phyloP scores from a whole-genome alignment of 176 grass and related monocot species.

The Echinochloa phyllopogon region DNA sequence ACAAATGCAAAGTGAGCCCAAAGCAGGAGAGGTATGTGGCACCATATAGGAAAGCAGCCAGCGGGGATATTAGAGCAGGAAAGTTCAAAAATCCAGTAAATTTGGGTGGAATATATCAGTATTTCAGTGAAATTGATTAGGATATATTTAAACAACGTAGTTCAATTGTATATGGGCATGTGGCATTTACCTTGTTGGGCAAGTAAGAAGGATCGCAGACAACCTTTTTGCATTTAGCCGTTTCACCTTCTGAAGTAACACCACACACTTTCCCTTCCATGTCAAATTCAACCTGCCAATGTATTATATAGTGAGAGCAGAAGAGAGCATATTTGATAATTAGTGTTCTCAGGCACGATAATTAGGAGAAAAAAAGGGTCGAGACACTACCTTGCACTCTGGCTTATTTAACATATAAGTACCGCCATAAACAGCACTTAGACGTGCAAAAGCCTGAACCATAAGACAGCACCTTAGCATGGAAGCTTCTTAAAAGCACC shows the following conservation, averaged over 20 bases:
- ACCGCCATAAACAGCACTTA: slow-evolving; percentile 97
- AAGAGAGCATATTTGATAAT: slow-evolving; percentile 15
- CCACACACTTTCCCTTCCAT: slow-evolving; percentile 89
- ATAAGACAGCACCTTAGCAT: slow-evolving; percentile 27
- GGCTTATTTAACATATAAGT: slow-evolving; percentile 96
- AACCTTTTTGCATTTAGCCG: slow-evolving; percentile 89
- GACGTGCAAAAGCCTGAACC: slow-evolving; percentile 85
- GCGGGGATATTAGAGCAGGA: background rate
- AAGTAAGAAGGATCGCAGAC: slow-evolving; percentile 98
- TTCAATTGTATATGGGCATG: background rate
- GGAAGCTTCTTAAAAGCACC: slow-evolving; percentile 24
- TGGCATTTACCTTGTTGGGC: slow-evolving; percentile 67
- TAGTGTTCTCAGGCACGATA: background rate
- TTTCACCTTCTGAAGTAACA: slow-evolving; percentile 95
- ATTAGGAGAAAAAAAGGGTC: background rate
- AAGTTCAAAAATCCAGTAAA: background rate
- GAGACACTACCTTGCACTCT: slow-evolving; percentile 78
- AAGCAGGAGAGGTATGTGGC: background rate
- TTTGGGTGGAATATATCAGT: slow-evolving; percentile 9
- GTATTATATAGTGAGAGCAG: background rate
- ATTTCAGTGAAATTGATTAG: slow-evolving; percentile 12
- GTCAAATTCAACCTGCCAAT: slow-evolving; percentile 87
- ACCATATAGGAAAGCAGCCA: background rate
- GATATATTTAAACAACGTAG: slow-evolving; percentile 11
- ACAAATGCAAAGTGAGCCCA: slow-evolving; percentile 24